Conservation (phyloP, 164 flowering plant species). For the Vitis riparia region DNA sequence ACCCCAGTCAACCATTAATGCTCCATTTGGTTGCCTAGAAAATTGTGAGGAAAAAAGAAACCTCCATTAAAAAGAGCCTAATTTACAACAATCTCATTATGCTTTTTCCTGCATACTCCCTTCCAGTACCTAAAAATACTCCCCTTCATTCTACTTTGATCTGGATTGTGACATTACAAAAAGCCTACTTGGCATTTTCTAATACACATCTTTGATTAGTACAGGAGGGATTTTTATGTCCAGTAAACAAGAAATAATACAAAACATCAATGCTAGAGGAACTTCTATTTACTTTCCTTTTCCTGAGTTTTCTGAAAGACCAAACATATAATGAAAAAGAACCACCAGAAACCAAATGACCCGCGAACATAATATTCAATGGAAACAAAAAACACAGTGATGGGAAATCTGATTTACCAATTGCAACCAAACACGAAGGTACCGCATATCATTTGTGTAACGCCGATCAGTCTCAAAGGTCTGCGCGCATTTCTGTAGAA, state of each 20-base stretch:
- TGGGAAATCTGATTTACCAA: constrained; percentile 48
- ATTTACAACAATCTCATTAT: background rate
- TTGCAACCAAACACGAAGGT: constrained; percentile 87
- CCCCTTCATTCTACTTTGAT: too few species aligned
- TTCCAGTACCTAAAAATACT: too few species aligned
- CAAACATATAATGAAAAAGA: background rate
- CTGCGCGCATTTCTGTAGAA: constrained; percentile 83
- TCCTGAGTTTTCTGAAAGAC: too few species aligned
- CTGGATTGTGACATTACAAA: too few species aligned
- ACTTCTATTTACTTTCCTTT: too few species aligned
- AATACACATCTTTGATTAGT: too few species aligned
- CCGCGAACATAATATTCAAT: background rate
- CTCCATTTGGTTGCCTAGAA: background rate
- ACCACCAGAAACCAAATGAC: background rate
- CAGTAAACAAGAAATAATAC: too few species aligned
- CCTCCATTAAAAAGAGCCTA: background rate
- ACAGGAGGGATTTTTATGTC: too few species aligned
- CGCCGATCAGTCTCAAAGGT: constrained; percentile 62
- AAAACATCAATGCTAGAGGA: too few species aligned
- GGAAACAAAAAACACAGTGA: background rate
- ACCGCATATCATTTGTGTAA: constrained; percentile 76
- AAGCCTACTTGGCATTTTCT: too few species aligned
- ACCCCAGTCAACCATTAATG: background rate
- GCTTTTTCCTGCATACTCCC: too few species aligned
- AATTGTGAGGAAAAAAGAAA: background rate